These are phyloP conservation scores for Backusella psychrophila DNA, from an alignment of 192 early-diverging fungal genomes.

Conservation along the genomic window DNA sequence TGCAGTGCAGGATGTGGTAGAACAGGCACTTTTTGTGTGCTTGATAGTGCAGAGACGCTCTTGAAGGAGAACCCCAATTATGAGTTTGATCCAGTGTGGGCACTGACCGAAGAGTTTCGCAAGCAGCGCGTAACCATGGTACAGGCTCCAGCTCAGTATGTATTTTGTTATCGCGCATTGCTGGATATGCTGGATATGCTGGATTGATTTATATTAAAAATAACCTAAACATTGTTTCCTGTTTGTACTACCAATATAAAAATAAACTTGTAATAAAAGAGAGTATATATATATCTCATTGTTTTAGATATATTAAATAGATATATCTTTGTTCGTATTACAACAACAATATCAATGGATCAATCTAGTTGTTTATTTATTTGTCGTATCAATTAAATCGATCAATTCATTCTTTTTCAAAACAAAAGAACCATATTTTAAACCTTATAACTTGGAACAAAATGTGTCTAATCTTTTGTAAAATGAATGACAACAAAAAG, in stretches of 20 bases:
- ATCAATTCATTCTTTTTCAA: neutral
- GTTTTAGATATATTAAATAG: too few species aligned
- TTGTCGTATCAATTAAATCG: neutral
- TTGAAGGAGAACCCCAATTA: neutral
- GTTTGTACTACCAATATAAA: too few species aligned
- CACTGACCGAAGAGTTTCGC: slow-evolving; percentile 61
- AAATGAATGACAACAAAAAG: neutral
- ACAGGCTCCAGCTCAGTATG: slow-evolving; percentile 73
- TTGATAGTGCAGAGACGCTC: slow-evolving; percentile 24
- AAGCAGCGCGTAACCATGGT: slow-evolving; percentile 80
- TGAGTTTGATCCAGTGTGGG: slow-evolving; percentile 62
- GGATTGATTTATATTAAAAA: neutral
- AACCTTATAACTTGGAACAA: neutral
- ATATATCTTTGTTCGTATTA: too few species aligned
- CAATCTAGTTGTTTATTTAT: neutral
- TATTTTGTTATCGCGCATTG: slow-evolving; percentile 73
- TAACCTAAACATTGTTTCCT: neutral
- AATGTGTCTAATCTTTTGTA: neutral
- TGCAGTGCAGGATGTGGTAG: slow-evolving; percentile 88
- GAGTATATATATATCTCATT: too few species aligned
- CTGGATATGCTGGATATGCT: slow-evolving; percentile 22
- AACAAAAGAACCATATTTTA: neutral
- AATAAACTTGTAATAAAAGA: too few species aligned
- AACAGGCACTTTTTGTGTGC: slow-evolving; percentile 79
- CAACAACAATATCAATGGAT: too few species aligned